Conservation (phyloP, 2,329 filamentous ascomycete genomes). For the Alternaria longipes region DNA sequence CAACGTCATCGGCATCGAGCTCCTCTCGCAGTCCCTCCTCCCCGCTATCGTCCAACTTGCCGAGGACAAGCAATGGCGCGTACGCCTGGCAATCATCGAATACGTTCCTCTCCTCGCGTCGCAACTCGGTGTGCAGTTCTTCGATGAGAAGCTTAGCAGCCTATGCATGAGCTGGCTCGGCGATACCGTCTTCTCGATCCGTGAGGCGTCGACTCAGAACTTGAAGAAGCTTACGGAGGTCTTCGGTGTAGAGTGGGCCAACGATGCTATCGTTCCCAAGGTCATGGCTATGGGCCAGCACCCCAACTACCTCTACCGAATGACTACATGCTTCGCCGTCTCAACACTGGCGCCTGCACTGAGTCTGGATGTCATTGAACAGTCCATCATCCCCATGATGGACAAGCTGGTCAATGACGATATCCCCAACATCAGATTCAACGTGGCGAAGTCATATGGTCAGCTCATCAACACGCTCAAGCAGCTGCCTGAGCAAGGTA, state of each 20-base stretch:
- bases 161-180: conserved; percentile 99
- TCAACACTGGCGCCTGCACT: conserved; percentile 93
- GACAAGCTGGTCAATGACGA: conserved; percentile 93
- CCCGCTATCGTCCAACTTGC: conserved; percentile 97
- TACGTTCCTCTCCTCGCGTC: conserved; percentile 96
- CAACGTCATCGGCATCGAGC: conserved; percentile 97
- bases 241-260: conserved; percentile 97
- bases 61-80: conserved; percentile 99
- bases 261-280: conserved; percentile 96
- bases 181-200: conserved; percentile 97
- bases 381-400: conserved; percentile 93
- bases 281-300: conserved; percentile 98
- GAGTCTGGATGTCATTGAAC: conserved; percentile 89
- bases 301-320: conserved; percentile 98
- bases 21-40: conserved; percentile 93
- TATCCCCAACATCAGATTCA: conserved; percentile 99
- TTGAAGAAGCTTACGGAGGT: conserved; percentile 98
- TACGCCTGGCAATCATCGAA: conserved; percentile 97
- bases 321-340: conserved; percentile 99
- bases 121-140: conserved; percentile 96
- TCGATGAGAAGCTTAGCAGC: conserved; percentile 94
- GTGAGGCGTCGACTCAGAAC: conserved; percentile 96
- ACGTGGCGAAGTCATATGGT: conserved; percentile 96
- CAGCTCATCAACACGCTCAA: conserved; percentile 91
- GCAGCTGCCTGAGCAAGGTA: conserved; percentile 87